These are phyloP conservation scores for Cyclospora cayetanensis DNA, from an alignment of 169 alveolate genomes.

Conservation along the genomic window DNA sequence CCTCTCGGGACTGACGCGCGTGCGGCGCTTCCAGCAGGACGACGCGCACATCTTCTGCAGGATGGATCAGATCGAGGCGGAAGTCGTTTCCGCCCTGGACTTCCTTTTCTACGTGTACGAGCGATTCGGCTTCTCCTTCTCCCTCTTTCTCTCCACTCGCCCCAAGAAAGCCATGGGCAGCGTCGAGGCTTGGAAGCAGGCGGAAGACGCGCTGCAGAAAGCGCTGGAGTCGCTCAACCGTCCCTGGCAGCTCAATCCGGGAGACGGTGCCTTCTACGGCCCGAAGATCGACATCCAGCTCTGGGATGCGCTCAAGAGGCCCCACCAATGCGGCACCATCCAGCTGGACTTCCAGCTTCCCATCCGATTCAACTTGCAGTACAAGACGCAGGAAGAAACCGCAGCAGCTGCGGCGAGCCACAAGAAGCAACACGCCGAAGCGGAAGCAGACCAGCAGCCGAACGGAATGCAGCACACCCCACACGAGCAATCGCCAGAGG, in stretches of 20 bases:
- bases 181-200: conserved; percentile 94
- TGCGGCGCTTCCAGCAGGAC: conserved; percentile 99
- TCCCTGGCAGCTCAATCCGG: conserved; percentile 91
- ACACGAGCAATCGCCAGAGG: conserved; percentile 21
- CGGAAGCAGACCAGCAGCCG: conserved; percentile 69
- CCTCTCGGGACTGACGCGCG: conserved; percentile 97
- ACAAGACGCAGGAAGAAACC: conserved; percentile 91
- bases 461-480: not conserved
- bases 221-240: conserved; percentile 92
- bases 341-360: conserved; percentile 99
- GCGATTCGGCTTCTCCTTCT: conserved; percentile 94
- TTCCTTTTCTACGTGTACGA: conserved; percentile 94
- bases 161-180: conserved; percentile 97
- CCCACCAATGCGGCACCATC: conserved; percentile 99
- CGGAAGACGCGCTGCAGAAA: conserved; percentile 93
- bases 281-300: conserved; percentile 99
- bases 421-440: conserved; percentile 80
- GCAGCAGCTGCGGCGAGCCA: conserved; percentile 7
- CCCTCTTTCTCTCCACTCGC: conserved; percentile 95
- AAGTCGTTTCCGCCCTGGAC: conserved; percentile 91
- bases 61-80: conserved; percentile 92
- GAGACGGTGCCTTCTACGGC: conserved; percentile 99
- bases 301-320: conserved; percentile 96
- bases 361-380: conserved; percentile 95
- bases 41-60: conserved; percentile 99